Evolutionary conservation across 805 yeast species (phyloP), one percentile per base, ranked within the genome.

Genomic region (Starmerella apicola): DNA sequence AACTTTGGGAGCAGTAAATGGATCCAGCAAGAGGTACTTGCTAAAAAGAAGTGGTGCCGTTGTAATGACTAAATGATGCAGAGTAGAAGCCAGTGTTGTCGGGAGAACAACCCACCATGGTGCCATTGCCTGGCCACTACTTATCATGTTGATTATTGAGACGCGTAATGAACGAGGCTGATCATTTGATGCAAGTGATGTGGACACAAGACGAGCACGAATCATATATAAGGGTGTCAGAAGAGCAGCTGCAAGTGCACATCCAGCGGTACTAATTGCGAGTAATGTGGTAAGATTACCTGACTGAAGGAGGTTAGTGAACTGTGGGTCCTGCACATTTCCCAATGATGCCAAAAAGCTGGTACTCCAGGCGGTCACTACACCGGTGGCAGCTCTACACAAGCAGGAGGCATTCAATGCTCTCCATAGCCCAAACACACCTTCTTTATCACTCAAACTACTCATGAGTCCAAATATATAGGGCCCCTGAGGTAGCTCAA

Each of bases 311-410:
- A 48, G 68, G 47, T 83, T 94, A 50, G 84, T 76, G 56, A 84
- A 79, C 45, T 76, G 74, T 3, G 95, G 95, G 56, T 86, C 96
- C 0, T 95, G 94, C 23, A 84, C 73, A 16, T 81, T 78, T 38
- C 81, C 58, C 34, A 82, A 62, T 2, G 95, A 91, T 4, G 95
- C 77, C 6, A 85, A 56, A 46, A 86, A 73, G 3, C 95, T 95
- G 0, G 93, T 80, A 35, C 85, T 67, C 96, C 97, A 86, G 1
- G 95, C 83, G 54, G 82, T 88, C 34, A 85, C 62, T 0, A 94
- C 80, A 36, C 76, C 73, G 2, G 78, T 72, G 16, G 84, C 64
- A 0, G 94, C 80, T 39, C 72, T 78, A 55, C 80, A 70, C 16
- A 91, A 66, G 52, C 85, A 88, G 0, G 94, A 70, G 2, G 94